phyloP scores from a whole-genome alignment of 2,329 filamentous ascomycete species.

The Diaporthe velutina region DNA sequence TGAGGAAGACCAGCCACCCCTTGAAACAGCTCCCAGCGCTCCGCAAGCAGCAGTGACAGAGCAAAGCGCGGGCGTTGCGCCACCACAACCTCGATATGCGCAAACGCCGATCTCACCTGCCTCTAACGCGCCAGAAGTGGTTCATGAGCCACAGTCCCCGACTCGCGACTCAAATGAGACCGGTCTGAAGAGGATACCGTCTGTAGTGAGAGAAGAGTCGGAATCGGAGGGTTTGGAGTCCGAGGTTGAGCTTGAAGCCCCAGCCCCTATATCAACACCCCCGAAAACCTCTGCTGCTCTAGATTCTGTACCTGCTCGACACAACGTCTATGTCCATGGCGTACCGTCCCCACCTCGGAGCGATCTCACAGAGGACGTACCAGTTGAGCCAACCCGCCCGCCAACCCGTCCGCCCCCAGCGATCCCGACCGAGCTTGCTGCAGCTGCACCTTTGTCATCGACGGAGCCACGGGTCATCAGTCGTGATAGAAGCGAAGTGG shows the following conservation, averaged over 20 bases:
- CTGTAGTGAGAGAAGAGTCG: conserved; percentile 58
- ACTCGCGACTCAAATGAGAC: background rate
- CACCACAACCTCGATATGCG: background rate
- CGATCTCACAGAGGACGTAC: conserved; percentile 33
- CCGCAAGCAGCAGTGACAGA: conserved; percentile 3
- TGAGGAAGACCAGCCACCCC: conserved; percentile 32
- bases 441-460: conserved; percentile 27
- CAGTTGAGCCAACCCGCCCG: conserved; percentile 1
- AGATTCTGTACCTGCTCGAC: conserved; percentile 53
- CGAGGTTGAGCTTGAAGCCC: conserved; percentile 42
- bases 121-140: conserved; percentile 35
- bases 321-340: conserved; percentile 44
- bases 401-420: conserved; percentile 27
- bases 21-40: background rate
- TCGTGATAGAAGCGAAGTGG: conserved; percentile 31
- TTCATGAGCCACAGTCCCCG: conserved; percentile 2
- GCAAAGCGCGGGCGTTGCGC: background rate
- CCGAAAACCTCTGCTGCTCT: conserved; percentile 47
- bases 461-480: conserved; percentile 34
- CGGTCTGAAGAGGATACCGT: conserved; percentile 53
- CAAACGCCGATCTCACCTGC: conserved; percentile 31
- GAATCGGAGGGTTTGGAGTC: conserved; percentile 45
- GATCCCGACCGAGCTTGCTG: conserved; percentile 32
- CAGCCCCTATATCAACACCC: conserved; percentile 34
- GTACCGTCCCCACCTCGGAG: conserved; percentile 37